Evolutionary conservation across 2,329 filamentous ascomycete genomes (phyloP).

Genomic region (Hypoxylon sp.): DNA sequence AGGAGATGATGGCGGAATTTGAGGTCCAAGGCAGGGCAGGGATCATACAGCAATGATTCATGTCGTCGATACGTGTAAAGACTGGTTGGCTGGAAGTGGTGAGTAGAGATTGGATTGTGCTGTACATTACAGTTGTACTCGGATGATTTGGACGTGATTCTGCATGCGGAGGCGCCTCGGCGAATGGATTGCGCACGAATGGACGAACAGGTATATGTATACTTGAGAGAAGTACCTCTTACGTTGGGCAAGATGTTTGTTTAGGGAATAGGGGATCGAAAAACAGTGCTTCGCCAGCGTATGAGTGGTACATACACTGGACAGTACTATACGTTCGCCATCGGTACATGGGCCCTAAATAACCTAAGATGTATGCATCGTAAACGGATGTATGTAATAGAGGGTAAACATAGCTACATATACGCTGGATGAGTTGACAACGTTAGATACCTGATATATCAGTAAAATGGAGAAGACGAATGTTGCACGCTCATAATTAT

Average conservation of each 20-base stretch:
- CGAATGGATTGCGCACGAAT: slow-evolving; percentile 33
- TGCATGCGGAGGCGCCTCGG: slow-evolving; percentile 43
- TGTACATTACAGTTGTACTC: slow-evolving; percentile 48
- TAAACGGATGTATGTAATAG: slow-evolving; percentile 2
- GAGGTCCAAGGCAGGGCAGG: slow-evolving; percentile 29
- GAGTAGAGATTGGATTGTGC: slow-evolving; percentile 40
- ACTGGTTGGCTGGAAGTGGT: slow-evolving; percentile 42
- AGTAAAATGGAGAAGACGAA: not conserved
- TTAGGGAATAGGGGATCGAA: slow-evolving; percentile 27
- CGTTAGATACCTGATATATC: not conserved
- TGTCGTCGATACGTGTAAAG: slow-evolving; percentile 45
- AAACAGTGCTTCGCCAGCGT: slow-evolving; percentile 20
- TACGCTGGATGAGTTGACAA: not conserved
- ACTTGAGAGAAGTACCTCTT: slow-evolving; percentile 19
- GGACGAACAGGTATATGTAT: slow-evolving; percentile 23
- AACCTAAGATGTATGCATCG: slow-evolving; percentile 10
- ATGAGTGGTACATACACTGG: slow-evolving; percentile 17
- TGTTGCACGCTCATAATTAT: not conserved
- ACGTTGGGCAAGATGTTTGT: slow-evolving; percentile 34
- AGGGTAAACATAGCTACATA: not conserved
- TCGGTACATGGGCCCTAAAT: slow-evolving; percentile 6
- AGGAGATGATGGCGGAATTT: slow-evolving; percentile 25
- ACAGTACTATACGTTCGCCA: slow-evolving; percentile 3
- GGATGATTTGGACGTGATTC: slow-evolving; percentile 48
- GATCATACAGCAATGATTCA: slow-evolving; percentile 44